Base-by-base conservation (phyloP, 371 early-diverging fungal species). In the Circinella umbellata region DNA sequence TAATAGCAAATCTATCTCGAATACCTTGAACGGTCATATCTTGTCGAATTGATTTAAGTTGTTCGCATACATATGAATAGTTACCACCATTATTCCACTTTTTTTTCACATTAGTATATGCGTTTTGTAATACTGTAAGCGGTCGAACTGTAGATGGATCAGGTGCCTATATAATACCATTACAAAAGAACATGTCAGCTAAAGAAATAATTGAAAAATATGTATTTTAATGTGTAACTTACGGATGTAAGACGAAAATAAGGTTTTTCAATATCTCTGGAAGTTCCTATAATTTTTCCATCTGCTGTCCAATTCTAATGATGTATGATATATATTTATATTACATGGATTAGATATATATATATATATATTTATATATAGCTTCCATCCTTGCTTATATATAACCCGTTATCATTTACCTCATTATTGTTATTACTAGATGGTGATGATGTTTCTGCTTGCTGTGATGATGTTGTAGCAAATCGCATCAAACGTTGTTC, bases 21-120 rank as follows among this genome's bases (percentile, higher is more conserved):
- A 98, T 95, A 55, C 92, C 85, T 89, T 98, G 98, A 36, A 98
- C 96, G 17, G 94, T 94, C 71, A 97, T 76, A 76, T 97, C 97
- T 73, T 97, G 97, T 8, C 97, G 90, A 53, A 97, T 61, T 64
- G 93, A 90, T 78, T 96, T 96, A 75, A 96, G 89, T 75, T 97
- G 97, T 73, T 95, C 94, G 76, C 95, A 94, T 27, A 95, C 90
- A 73, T 93, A 96, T 5, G 91, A 81, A 72, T 97, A 96, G 72
- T 94, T 89, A 62, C 76, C 75, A 17, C 92, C 89, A 55, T 85
- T 73, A 17, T 80, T 75, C 95, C 95, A 96, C 70, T 91, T 93
- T 35, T 75, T 59, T 71, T 86, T 86, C 53, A 97, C 75, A 13
- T 92, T 73, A 38, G 88, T 88, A 18, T 95, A 76, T 0, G 96